Conservation (phyloP, 345 rosid genomes). For the Isatis tinctoria region DNA sequence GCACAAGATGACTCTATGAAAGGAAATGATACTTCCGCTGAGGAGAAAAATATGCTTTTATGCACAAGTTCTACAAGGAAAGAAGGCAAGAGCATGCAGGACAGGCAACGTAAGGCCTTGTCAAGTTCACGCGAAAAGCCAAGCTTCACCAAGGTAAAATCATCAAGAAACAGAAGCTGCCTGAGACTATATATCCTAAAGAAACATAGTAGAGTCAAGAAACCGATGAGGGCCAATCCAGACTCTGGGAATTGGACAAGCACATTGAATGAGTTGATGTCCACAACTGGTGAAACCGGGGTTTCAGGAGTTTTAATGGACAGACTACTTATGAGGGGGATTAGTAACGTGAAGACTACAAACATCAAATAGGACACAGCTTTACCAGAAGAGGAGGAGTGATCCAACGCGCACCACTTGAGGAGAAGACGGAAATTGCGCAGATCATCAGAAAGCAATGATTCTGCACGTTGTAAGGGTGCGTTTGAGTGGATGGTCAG, state of each 20-base stretch:
- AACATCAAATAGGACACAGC: conserved; percentile 46
- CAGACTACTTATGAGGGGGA: conserved; percentile 43
- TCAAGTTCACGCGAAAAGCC: conserved; percentile 55
- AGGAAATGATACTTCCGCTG: conserved; percentile 41
- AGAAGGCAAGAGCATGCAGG: conserved; percentile 67
- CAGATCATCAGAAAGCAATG: conserved; percentile 44
- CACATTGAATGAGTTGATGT: conserved; percentile 47
- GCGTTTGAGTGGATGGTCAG: not conserved
- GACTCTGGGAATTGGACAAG: conserved; percentile 68
- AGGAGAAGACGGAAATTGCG: conserved; percentile 53
- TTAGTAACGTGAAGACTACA: conserved; percentile 38
- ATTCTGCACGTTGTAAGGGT: conserved; percentile 39
- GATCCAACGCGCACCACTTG: conserved; percentile 66
- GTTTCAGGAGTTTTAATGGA: conserved; percentile 29
- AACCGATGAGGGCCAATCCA: conserved; percentile 50
- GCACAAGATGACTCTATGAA: conserved; percentile 24
- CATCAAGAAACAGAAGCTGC: conserved; percentile 68
- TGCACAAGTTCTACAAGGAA: conserved; percentile 61
- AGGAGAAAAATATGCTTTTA: conserved; percentile 55
- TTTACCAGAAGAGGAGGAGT: conserved; percentile 45
- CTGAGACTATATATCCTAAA: conserved; percentile 46
- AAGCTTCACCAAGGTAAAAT: conserved; percentile 42
- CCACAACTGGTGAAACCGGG: conserved; percentile 22
- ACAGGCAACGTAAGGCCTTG: conserved; percentile 56
- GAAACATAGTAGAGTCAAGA: conserved; percentile 53